Evolutionary conservation across 805 yeast genomes (phyloP).

Genomic region (Nakazawaea molendinolei): DNA sequence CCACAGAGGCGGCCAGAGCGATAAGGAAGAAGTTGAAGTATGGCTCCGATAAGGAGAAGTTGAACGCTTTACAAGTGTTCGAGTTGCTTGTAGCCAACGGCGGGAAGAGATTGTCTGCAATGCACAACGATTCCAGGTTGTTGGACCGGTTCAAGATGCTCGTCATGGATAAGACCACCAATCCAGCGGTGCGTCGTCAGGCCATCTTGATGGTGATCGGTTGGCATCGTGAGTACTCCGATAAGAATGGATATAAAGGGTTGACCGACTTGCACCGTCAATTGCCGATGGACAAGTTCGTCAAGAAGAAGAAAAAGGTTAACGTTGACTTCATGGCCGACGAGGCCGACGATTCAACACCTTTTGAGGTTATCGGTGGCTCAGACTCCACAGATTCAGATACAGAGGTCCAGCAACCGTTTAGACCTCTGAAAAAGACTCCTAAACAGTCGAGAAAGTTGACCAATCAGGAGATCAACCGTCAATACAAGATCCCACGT

Average conservation of each 20-base stretch:
- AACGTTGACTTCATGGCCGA: slow-evolving; percentile 44
- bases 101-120: slow-evolving; percentile 30
- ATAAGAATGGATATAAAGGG: slow-evolving; percentile 39
- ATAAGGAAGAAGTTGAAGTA: slow-evolving; percentile 83
- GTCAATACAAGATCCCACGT: slow-evolving; percentile 54
- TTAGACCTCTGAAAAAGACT: too few relatives aligned
- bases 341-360: slow-evolving; percentile 38
- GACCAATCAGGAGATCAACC: slow-evolving; percentile 33
- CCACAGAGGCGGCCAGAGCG: slow-evolving; percentile 85
- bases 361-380: slow-evolving; percentile 22
- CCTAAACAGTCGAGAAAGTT: too few relatives aligned
- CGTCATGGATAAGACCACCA: slow-evolving; percentile 30
- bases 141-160: slow-evolving; percentile 54
- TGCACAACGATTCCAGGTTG: slow-evolving; percentile 66
- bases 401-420: too few relatives aligned
- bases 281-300: slow-evolving; percentile 28
- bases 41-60: slow-evolving; percentile 61
- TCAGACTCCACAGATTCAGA: slow-evolving; percentile 10
- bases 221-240: slow-evolving; percentile 60
- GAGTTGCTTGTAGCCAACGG: slow-evolving; percentile 58
- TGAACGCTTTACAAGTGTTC: slow-evolving; percentile 52
- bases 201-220: slow-evolving; percentile 46
- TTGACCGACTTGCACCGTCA: slow-evolving; percentile 39
- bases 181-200: slow-evolving; percentile 37
- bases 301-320: slow-evolving; percentile 10